Conservation (phyloP, 768 basidiomycete species). For the Trametes cubensis region DNA sequence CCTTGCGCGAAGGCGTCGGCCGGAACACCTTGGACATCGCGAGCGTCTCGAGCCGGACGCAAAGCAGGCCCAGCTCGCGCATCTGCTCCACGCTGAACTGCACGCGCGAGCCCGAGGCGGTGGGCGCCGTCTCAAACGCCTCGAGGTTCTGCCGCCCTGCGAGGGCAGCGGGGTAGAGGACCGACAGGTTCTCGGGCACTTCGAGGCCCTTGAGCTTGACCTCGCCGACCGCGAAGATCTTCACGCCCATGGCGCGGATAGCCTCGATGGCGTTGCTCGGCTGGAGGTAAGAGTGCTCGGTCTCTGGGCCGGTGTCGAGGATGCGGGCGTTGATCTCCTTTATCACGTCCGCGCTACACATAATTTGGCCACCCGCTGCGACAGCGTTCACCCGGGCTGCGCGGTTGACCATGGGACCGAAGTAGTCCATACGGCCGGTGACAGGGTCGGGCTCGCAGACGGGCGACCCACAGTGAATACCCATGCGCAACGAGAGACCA, state of each 20-base stretch:
- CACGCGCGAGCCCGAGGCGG: constrained; percentile 51
- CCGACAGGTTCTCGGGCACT: constrained; percentile 83
- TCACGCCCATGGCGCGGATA: constrained; percentile 70
- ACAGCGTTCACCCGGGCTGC: constrained; percentile 80
- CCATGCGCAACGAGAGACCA: constrained; percentile 95
- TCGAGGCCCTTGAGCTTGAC: constrained; percentile 94
- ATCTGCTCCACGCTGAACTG: constrained; percentile 76
- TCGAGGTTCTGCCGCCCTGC: constrained; percentile 66
- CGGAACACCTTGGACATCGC: constrained; percentile 64
- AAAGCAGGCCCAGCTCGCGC: constrained; percentile 69
- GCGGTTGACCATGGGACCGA: constrained; percentile 95
- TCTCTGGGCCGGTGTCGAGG: constrained; percentile 54
- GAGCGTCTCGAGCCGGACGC: constrained; percentile 79
- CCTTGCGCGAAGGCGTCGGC: constrained; percentile 45
- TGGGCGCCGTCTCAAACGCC: constrained; percentile 34
- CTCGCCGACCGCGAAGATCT: constrained; percentile 80
- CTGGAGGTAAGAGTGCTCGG: constrained; percentile 62
- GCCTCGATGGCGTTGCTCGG: constrained; percentile 68
- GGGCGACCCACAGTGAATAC: constrained; percentile 90
- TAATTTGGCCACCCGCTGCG: constrained; percentile 92
- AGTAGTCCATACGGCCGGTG: constrained; percentile 91
- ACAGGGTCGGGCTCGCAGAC: constrained; percentile 79
- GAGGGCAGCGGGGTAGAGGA: constrained; percentile 78
- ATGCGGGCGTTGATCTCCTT: constrained; percentile 74
- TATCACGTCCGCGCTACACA: constrained; percentile 86